Base-by-base conservation (phyloP, 306 rosid species). In the Canavalia gladiata region DNA sequence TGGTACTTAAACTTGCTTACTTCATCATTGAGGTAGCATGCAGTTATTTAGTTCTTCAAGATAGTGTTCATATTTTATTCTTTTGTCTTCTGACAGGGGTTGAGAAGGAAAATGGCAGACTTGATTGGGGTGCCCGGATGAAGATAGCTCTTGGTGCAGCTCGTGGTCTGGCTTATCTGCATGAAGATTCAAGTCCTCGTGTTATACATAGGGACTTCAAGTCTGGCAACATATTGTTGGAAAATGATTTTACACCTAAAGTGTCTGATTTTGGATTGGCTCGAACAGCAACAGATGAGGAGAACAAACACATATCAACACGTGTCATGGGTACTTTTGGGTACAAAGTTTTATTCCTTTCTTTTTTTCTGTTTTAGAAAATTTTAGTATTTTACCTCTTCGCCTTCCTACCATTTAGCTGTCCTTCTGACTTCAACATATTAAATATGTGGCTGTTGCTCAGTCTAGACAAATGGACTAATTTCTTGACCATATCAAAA, bases 301-400 rank as follows among this genome's bases (percentile, higher is more conserved):
- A 90, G 46, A 92, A 76, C 75, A 86, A 72, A 76, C 97, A 94
- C 75, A 88, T 88, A 84, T 92, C 97, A 13, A 92, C 91, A 13
- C 92, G 91, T 5, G 92, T 94, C 81, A 91, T 94, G 97, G 98
- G 98, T 84, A 94, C 98, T 79, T 94, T 94, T 8, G 98, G 98
- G 98, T 94, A 86, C n/a, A 45, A 57, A 34, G 33, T 63, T 71
- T 67, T 73, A 31, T 70, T 34, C 57, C 55, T 58, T 6, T 74
- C 1, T 25, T 7, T 64, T 66, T 63, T 67, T 54, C 39, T 13
- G 8, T 55, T 68, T 46, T 81, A 9, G 80, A 55, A 6, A 29
- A 31, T 18, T 18, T 18, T 18, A 18, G 25, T 18, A 18, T 18
- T 76, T 58, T 34, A 12, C 70, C 54, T 51, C 45, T 81, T 52